These are phyloP conservation scores for Penicillium odoratum DNA, from an alignment of 495 filamentous ascomycete species.

Conservation along the genomic window DNA sequence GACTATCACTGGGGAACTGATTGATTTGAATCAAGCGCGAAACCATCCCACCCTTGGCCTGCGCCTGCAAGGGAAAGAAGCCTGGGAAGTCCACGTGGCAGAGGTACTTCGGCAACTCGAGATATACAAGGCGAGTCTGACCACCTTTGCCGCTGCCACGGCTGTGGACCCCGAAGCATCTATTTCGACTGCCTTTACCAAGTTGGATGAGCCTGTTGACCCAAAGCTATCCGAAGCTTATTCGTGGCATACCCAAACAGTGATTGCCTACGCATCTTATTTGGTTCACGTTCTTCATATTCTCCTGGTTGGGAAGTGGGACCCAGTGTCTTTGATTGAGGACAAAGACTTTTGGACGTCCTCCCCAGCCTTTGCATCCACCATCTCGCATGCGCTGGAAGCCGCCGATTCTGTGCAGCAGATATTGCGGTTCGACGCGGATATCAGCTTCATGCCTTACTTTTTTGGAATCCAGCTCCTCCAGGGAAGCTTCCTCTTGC, in stretches of 20 bases:
- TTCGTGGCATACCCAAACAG: constrained; percentile 77
- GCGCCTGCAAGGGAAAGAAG: constrained; percentile 68
- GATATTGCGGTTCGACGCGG: constrained; percentile 81
- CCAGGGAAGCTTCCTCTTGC: constrained; percentile 77
- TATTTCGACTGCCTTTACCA: constrained; percentile 22
- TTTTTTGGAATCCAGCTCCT: constrained; percentile 86
- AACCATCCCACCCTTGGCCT: constrained; percentile 87
- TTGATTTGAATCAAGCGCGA: constrained; percentile 84
- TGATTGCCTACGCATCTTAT: constrained; percentile 87
- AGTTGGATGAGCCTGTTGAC: constrained; percentile 45
- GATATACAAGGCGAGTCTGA: constrained; percentile 79
- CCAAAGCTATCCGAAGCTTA: constrained; percentile 46
- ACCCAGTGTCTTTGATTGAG: constrained; percentile 80
- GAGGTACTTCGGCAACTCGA: constrained; percentile 81
- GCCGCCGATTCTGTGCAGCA: constrained; percentile 80
- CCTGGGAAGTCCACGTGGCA: constrained; percentile 77
- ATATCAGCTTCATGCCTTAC: constrained; percentile 86
- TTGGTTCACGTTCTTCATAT: constrained; percentile 84
- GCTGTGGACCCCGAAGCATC: constrained; percentile 32
- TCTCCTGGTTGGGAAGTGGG: constrained; percentile 83
- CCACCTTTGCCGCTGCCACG: constrained; percentile 66
- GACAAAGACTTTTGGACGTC: constrained; percentile 90
- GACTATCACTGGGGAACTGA: constrained; percentile 91
- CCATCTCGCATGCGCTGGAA: constrained; percentile 75
- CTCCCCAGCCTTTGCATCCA: constrained; percentile 75